phyloP scores from a whole-genome alignment of 805 yeast genomes.

The Saccharomycopsis fibuligera region DNA sequence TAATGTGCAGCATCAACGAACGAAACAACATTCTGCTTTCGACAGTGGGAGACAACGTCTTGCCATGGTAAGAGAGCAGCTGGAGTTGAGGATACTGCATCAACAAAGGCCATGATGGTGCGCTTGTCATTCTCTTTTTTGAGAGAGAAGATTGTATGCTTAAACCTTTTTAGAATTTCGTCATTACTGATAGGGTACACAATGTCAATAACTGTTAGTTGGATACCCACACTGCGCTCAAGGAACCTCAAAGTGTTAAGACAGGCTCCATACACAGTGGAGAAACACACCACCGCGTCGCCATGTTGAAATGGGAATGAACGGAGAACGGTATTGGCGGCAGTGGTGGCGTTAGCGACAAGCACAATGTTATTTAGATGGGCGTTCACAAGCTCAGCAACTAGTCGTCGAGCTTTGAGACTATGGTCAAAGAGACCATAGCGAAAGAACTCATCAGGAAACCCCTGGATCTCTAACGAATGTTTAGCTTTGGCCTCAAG shows the following conservation, averaged over 20 bases:
- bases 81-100: constrained; percentile 59
- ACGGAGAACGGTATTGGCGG: constrained; percentile 50
- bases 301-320: constrained; percentile 45
- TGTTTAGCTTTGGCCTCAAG: constrained; percentile 31
- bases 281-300: constrained; percentile 44
- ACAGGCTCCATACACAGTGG: constrained; percentile 51
- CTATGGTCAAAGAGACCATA: constrained; percentile 28
- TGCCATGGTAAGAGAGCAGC: constrained; percentile 53
- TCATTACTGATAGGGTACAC: constrained; percentile 40
- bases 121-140: constrained; percentile 25
- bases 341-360: constrained; percentile 55
- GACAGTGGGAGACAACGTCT: constrained; percentile 39
- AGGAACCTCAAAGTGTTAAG: constrained; percentile 43
- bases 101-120: constrained; percentile 44
- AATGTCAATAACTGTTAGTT: constrained; percentile 28
- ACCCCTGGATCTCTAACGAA: constrained; percentile 28
- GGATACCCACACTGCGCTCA: constrained; percentile 27
- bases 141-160: constrained; percentile 8
- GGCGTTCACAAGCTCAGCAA: constrained; percentile 41
- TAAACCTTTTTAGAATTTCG: constrained; percentile 33
- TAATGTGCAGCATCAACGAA: constrained; percentile 72
- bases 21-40: constrained; percentile 41
- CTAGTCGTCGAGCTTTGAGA: constrained; percentile 30
- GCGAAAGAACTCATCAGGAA: constrained; percentile 43
- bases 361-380: constrained; percentile 45